Conservation (phyloP, 345 rosid genomes). For the Gossypium turneri region DNA sequence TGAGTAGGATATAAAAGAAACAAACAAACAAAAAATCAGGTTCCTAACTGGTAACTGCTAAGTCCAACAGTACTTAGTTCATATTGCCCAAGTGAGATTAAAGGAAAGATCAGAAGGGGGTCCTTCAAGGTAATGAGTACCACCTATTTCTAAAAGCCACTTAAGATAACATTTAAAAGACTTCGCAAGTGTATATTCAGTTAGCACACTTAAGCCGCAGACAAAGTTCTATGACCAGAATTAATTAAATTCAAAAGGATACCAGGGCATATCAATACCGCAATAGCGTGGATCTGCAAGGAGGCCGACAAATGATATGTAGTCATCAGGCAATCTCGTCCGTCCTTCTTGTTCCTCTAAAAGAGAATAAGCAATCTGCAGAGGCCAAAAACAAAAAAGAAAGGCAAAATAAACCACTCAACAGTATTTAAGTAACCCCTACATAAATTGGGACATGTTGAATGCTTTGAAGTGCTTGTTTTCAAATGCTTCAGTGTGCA, state of each 20-base stretch:
- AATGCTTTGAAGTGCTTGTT: not conserved
- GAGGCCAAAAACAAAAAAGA: not conserved
- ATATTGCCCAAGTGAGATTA: not conserved
- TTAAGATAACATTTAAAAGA: not conserved
- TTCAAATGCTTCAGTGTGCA: not conserved
- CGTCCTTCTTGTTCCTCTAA: slow-evolving; percentile 91
- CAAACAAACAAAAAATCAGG: not conserved
- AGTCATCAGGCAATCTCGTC: slow-evolving; percentile 52
- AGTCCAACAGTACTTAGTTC: not conserved
- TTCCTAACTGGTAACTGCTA: not conserved
- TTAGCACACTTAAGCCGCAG: slow-evolving; percentile 8
- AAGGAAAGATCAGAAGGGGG: not conserved
- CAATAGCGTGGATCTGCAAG: slow-evolving; percentile 97
- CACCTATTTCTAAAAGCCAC: not conserved
- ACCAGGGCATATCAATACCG: slow-evolving; percentile 58
- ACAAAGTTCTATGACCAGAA: slow-evolving; percentile 11
- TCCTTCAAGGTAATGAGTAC: not conserved
- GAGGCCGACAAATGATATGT: slow-evolving; percentile 90
- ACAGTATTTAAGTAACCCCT: not conserved
- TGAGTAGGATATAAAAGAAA: not conserved
- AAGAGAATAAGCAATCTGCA: slow-evolving; percentile 81
- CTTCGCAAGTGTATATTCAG: not conserved
- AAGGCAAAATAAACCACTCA: not conserved
- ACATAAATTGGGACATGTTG: not conserved
- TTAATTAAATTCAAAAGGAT: slow-evolving; percentile 25